Evolutionary conservation across 176 grass and related monocot genomes (phyloP), one percentile per base, ranked within the genome.

Genomic region (Luzula sylvatica): DNA sequence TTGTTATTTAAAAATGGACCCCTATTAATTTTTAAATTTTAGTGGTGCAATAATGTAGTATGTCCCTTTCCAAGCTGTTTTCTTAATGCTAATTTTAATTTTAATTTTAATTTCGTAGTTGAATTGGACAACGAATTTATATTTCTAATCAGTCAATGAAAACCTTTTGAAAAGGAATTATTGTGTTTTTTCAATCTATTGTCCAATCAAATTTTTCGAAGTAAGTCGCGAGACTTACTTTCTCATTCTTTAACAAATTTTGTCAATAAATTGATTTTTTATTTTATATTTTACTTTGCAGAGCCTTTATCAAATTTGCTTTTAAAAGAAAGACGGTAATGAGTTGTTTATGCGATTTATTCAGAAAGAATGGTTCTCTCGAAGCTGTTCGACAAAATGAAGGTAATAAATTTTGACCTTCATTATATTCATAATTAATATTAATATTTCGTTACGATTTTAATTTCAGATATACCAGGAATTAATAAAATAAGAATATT

Each of bases 401-500:
- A 49, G 60, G 60, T 64, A 64, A 35, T 0, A 35, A 35, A 35
- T 1, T 2, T 35, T 35, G n/a, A 1, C 30, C 5, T 35, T 9
- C 5, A 35, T 1, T 35, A 7, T 26, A 46, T 41, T 13, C 16
- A 22, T 46, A 47, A 23, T 29, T 46, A 29, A 40, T 62, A 13
- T 46, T 46, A 46, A 15, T 46, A 5, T 62, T 57, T 61, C 65
- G 46, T 54, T 8, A 65, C 62, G 26, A 43, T n/a, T 12, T 76
- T 19, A 50, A 63, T 52, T 56, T 23, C 75, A 26, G 55, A 23
- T 51, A 41, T 71, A 39, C 55, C 72, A 77, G 83, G 61, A 66
- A 50, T 49, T 55, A 74, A 62, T 22, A 77, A 16, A 42, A 64
- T 78, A 53, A 83, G 44, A 27, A 62, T 83, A 55, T 94, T 87